phyloP scores from a whole-genome alignment of 192 early-diverging fungal species.

The Linnemannia elongata region DNA sequence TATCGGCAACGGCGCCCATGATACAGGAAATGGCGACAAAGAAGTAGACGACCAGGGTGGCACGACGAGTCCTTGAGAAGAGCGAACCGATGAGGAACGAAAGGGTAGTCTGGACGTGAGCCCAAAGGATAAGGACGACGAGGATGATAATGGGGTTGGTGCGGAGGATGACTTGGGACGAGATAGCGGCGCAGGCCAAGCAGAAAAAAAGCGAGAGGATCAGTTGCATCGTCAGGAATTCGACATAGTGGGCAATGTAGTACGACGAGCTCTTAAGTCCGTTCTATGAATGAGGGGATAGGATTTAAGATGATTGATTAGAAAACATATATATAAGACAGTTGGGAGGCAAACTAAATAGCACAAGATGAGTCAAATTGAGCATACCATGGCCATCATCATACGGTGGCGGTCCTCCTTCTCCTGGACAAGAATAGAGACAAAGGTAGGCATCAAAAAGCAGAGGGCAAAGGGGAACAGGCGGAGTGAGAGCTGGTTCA shows the following conservation, averaged over 20 bases:
- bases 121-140: constrained; percentile 33
- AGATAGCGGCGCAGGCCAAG: constrained; percentile 23
- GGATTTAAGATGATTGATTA: background rate
- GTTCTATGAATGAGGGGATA: constrained; percentile 18
- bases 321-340: background rate
- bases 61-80: constrained; percentile 44
- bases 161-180: constrained; percentile 26
- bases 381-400: constrained; percentile 56
- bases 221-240: constrained; percentile 49
- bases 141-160: constrained; percentile 31
- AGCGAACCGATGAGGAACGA: constrained; percentile 26
- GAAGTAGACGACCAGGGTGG: constrained; percentile 42
- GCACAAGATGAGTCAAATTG: background rate
- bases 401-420: constrained; percentile 48
- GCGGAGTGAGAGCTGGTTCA: constrained; percentile 19
- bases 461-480: constrained; percentile 47
- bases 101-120: constrained; percentile 31
- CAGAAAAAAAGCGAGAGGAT: constrained; percentile 43
- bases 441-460: constrained; percentile 47
- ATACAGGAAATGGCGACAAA: constrained; percentile 44
- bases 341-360: background rate
- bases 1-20: constrained; percentile 15
- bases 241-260: constrained; percentile 41
- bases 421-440: constrained; percentile 46
- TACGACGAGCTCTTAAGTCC: constrained; percentile 35